Evolutionary conservation across 129 eudicot genomes (phyloP), one percentile per base, ranked within the genome.

Genomic region (Centaurea solstitialis): DNA sequence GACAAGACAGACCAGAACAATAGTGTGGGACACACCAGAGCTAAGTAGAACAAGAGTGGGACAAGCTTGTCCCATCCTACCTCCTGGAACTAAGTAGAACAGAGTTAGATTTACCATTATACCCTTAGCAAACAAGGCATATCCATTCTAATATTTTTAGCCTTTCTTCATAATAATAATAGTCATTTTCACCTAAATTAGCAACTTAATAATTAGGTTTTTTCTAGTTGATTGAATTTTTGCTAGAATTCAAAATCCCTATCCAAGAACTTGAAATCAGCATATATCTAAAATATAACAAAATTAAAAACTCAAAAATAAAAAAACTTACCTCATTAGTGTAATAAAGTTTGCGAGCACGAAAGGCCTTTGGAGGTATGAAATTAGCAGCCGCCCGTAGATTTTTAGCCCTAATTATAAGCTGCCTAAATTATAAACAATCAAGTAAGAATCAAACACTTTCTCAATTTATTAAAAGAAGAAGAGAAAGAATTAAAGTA

Each of bases 311-410:
- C n/a, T n/a, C n/a, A n/a, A n/a, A n/a, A n/a, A n/a, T n/a, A n/a
- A n/a, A n/a, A n/a, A n/a, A n/a, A n/a, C n/a, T n/a, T 40, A 90
- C 98, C 98, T 89, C 98, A 61, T 93, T 93, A 68, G 81, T 86
- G 61, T 83, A 93, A 76, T 93, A 90, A 61, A 50, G 41, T 45
- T 80, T 87, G 7, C 98, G 86, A 57, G 96, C 89, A 41, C 93
- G 96, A 78, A 93, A 93, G 0, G 98, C 79, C 81, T 89, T 93
- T 2, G 87, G 77, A 1, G 98, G 98, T 7, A 93, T 93, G 77
- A 88, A 93, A 89, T 93, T 89, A 2, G 96, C 98, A 2, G 85
- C 93, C 3, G 91, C 87, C 76, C 91, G 68, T 50, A 93, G 37
- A 3, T 33, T 33, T 4, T 33, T 33, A 33, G 37, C 37, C 37